phyloP scores from a whole-genome alignment of 257 asterid genomes.

The Solanum sparsipilum region DNA sequence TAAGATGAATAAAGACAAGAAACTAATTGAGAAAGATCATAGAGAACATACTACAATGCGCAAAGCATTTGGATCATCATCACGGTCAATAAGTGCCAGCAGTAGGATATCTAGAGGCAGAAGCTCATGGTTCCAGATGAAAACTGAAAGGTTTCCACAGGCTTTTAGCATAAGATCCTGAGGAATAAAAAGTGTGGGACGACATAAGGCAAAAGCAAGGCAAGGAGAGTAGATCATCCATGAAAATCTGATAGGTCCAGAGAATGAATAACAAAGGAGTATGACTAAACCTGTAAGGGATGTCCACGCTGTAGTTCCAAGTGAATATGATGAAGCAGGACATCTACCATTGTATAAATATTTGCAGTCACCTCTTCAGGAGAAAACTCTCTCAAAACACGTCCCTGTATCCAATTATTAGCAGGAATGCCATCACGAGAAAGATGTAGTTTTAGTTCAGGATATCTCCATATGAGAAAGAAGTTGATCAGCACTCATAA shows the following conservation, averaged over 20 bases:
- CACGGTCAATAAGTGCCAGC: slow-evolving; percentile 88
- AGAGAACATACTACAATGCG: slow-evolving; percentile 69
- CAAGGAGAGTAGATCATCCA: not conserved
- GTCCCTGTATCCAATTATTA: slow-evolving; percentile 49
- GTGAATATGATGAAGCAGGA: slow-evolving; percentile 75
- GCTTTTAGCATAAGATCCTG: slow-evolving; percentile 92
- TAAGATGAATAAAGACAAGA: not conserved
- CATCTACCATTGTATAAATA: slow-evolving; percentile 94
- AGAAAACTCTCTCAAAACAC: slow-evolving; percentile 84
- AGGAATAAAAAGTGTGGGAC: slow-evolving; percentile 10
- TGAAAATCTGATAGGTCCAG: not conserved
- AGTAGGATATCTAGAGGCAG: slow-evolving; percentile 84
- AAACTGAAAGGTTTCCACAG: slow-evolving; percentile 68
- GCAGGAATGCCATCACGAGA: slow-evolving; percentile 2
- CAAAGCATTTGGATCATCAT: slow-evolving; percentile 91
- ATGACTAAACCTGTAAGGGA: slow-evolving; percentile 62
- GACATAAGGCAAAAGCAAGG: not conserved
- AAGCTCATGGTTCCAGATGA: slow-evolving; percentile 92
- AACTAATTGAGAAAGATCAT: slow-evolving; percentile 5
- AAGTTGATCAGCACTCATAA: not conserved
- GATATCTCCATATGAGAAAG: not conserved
- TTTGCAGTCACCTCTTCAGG: slow-evolving; percentile 97
- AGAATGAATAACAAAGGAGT: slow-evolving; percentile 9
- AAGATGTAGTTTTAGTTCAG: not conserved
- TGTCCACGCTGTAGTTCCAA: slow-evolving; percentile 89